A percentile compares a stretch with the other conserved stretches of the same genome.
Evolutionary conservation across 306 rosid genomes (phyloP).

Genomic region (Begonia loranthoides): DNA sequence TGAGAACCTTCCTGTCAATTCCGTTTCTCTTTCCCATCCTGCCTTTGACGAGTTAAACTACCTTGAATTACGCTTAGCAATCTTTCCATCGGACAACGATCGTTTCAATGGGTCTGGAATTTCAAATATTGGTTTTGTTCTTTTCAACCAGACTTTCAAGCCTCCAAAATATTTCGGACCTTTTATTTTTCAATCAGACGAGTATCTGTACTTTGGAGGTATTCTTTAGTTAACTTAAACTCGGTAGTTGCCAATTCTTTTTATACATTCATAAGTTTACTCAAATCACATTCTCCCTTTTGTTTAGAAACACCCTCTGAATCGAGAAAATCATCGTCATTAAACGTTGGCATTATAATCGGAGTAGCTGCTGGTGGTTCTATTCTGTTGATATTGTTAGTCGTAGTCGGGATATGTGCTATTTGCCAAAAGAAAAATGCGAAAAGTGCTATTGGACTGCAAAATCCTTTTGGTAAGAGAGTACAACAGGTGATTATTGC

Average conservation of each 20-base stretch:
- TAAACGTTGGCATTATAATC: slow-evolving; percentile 20
- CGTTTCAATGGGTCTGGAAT: slow-evolving; percentile 31
- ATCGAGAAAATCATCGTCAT: background rate
- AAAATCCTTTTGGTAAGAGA: slow-evolving; percentile 27
- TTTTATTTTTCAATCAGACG: slow-evolving; percentile 12
- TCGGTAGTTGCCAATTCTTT: background rate
- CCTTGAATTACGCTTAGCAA: slow-evolving; percentile 21
- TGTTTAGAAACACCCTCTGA: slow-evolving; percentile 18
- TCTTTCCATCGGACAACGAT: slow-evolving; percentile 37
- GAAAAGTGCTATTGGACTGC: slow-evolving; percentile 19
- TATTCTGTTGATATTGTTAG: slow-evolving; percentile 27
- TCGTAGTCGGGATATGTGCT: slow-evolving; percentile 38
- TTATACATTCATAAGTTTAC: too few relatives aligned
- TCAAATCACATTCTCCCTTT: background rate
- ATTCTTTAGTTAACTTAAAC: background rate
- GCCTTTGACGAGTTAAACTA: slow-evolving; percentile 9
- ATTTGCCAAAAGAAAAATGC: slow-evolving; percentile 34
- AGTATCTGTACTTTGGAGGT: slow-evolving; percentile 20
- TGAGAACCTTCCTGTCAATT: slow-evolving; percentile 23
- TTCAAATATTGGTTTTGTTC: slow-evolving; percentile 22
- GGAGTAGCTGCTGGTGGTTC: slow-evolving; percentile 62
- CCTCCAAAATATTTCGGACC: slow-evolving; percentile 44
- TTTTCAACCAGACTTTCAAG: slow-evolving; percentile 37
- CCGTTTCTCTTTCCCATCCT: slow-evolving; percentile 30
- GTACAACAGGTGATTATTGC: background rate